phyloP scores from a whole-genome alignment of 208 protist genomes.

The Tritrichomonas musculus region DNA sequence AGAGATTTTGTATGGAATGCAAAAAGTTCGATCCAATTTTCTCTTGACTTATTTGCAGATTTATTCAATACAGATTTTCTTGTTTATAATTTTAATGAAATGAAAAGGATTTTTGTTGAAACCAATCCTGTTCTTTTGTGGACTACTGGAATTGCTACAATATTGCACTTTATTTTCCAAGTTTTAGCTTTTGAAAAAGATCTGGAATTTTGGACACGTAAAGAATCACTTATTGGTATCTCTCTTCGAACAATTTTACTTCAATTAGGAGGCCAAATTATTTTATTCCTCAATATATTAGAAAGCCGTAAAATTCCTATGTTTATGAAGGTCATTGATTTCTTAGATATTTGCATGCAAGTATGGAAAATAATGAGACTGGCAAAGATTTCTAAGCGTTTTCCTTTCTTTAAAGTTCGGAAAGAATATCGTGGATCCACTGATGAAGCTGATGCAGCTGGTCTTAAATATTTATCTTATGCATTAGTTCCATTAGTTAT shows the following conservation, averaged over 20 bases:
- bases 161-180: slow-evolving; percentile 86
- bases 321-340: background rate
- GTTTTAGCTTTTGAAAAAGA: slow-evolving; percentile 1
- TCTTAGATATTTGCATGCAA: background rate
- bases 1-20: too few relatives aligned
- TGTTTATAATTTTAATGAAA: slow-evolving; percentile 6
- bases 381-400: background rate
- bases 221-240: background rate
- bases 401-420: background rate
- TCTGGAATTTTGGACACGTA: background rate
- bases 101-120: slow-evolving; percentile 76
- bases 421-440: background rate
- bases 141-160: slow-evolving; percentile 77
- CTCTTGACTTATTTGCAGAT: too few relatives aligned
- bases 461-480: too few relatives aligned
- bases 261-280: background rate
- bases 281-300: background rate
- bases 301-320: background rate
- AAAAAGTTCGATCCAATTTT: too few relatives aligned
- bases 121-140: slow-evolving; percentile 81
- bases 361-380: background rate
- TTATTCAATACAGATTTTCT: background rate
- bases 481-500: background rate
- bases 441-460: background rate
- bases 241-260: background rate